Evolutionary conservation across 1,139 yeast species (phyloP).

Genomic region (Diutina neorugosa): DNA sequence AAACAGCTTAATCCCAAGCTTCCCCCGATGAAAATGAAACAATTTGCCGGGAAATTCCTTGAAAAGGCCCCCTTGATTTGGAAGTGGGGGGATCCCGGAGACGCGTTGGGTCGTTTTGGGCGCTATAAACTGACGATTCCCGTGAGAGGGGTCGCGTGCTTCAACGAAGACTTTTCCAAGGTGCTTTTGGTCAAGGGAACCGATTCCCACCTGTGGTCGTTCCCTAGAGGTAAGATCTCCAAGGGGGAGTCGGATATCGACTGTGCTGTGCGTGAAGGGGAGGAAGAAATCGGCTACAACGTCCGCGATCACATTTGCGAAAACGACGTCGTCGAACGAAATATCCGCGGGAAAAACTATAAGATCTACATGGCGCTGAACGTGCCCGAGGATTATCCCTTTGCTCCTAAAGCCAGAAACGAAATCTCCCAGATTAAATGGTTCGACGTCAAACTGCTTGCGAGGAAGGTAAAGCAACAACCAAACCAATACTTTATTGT

Average conservation of each 20-base stretch:
- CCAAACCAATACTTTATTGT: conserved; percentile 44
- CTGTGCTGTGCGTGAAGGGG: conserved; percentile 90
- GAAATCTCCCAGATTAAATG: conserved; percentile 57
- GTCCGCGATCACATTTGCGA: conserved; percentile 54
- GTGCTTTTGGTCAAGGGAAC: conserved; percentile 76
- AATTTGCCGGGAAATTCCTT: conserved; percentile 63
- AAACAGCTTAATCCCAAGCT: conserved; percentile 62
- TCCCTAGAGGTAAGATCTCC: conserved; percentile 94
- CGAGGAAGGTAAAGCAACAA: conserved; percentile 25
- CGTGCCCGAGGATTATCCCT: conserved; percentile 65
- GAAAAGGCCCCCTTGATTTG: conserved; percentile 76
- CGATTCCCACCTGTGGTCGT: conserved; percentile 82
- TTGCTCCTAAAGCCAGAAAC: conserved; percentile 73
- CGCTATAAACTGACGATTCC: conserved; percentile 86
- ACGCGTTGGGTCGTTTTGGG: conserved; percentile 66
- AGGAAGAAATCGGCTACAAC: conserved; percentile 94
- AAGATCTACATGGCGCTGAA: conserved; percentile 69
- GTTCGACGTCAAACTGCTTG: conserved; percentile 28
- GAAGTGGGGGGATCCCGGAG: conserved; percentile 74
- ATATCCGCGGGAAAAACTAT: conserved; percentile 73
- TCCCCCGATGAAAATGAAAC: conserved; percentile 70
- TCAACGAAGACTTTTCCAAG: conserved; percentile 61
- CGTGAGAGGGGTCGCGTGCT: conserved; percentile 88
- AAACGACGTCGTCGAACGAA: conserved; percentile 69
- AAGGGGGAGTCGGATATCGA: conserved; percentile 84